Base-by-base conservation (phyloP, 2,329 filamentous ascomycete genomes). In the Epichloe hybrida region DNA sequence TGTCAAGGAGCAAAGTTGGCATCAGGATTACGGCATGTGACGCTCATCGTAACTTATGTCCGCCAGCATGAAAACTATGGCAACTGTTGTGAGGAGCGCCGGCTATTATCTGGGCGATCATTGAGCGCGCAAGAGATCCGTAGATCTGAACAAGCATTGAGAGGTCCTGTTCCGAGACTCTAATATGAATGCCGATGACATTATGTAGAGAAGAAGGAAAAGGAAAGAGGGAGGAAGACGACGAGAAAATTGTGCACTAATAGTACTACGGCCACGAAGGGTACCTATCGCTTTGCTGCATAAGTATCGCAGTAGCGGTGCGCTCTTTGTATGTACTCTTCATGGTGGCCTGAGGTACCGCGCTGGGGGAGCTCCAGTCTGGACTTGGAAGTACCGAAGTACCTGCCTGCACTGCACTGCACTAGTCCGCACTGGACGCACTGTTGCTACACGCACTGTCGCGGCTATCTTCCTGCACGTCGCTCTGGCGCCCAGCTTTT, bases 121-220 rank as follows among this genome's bases (percentile, higher is more conserved):
- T 90, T 80, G 89, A 98, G 93, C 93, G 88, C 91, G 90, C 87
- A 74, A 74, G 85, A 90, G 86, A 78, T 75, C 84, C 79, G 72
- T 75, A 82, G 79, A 84, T 80, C 88, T 94, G 86, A 88, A 86
- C 82, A 89, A 88, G 86, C 80, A 97, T 79, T 88, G 87, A 90
- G 87, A 90, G 66, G 69, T 81, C 86, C 81, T 86, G 81, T 82
- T 86, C 86, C 90, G 91, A 94, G 93, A 98, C 93, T 98, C 93
- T 97, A 97, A 91, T 86, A 87, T 86, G 81, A 84, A 86, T 84
- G 88, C 84, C 82, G 66, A 75, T 80, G 81, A 88, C 83, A 88
- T 87, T 91, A 75, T 70, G 69, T 67, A 71, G 74, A 71, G 70
- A 68, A 67, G 67, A 63, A 67, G 15, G 5, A 35, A 63, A 63